Conservation (phyloP, 2,329 filamentous ascomycete genomes). For the Phymatotrichopsis omnivora region DNA sequence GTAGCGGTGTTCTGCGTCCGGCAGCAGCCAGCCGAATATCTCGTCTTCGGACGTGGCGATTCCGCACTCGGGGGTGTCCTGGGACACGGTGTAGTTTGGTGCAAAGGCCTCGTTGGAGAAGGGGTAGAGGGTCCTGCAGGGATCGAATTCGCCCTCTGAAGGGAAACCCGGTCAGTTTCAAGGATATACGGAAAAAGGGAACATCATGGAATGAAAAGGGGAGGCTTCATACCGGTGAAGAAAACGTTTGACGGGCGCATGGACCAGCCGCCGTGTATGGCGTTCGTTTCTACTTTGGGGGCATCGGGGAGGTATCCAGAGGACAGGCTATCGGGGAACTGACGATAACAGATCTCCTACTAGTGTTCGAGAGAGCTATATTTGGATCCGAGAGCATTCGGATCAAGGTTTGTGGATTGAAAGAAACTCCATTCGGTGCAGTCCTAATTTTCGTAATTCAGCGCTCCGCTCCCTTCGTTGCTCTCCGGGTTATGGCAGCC, state of each 20-base stretch:
- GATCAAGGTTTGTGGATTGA: conserved; percentile 41
- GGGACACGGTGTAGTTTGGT: conserved; percentile 36
- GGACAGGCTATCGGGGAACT: conserved; percentile 39
- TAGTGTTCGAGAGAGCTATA: conserved; percentile 40
- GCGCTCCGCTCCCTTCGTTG: too few species aligned
- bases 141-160: conserved; percentile 41
- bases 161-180: conserved; percentile 23
- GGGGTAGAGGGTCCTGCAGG: conserved; percentile 43
- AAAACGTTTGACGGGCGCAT: conserved; percentile 44
- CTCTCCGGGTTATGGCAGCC: conserved; percentile 35
- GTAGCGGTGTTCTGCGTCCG: conserved; percentile 41
- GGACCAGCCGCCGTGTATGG: conserved; percentile 41
- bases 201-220: conserved; percentile 39
- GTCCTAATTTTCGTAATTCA: conserved; percentile 35
- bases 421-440: conserved; percentile 46
- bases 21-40: conserved; percentile 42
- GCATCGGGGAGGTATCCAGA: conserved; percentile 37
- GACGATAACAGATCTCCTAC: conserved; percentile 40
- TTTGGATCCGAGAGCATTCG: conserved; percentile 40
- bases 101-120: conserved; percentile 38
- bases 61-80: conserved; percentile 39
- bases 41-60: conserved; percentile 33
- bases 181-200: conserved; percentile 28
- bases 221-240: conserved; percentile 41
- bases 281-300: conserved; percentile 38